Evolutionary conservation across 257 asterid species (phyloP), one percentile per base, ranked within the genome.

Genomic region (Gentiana macrophylla): DNA sequence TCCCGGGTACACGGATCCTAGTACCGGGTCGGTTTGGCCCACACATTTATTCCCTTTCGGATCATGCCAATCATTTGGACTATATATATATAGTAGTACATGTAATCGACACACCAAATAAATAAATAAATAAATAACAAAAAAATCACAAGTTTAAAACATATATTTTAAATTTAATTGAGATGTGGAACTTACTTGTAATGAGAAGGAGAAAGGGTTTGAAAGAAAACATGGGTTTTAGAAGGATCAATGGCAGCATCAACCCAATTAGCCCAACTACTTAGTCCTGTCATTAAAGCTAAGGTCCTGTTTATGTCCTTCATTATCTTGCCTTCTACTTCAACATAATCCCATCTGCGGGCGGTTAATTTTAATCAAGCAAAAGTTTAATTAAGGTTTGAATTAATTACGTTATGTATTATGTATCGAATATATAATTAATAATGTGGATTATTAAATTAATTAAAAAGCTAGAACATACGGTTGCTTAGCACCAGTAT

Each of bases 241-340:
- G 47, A 1, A 45, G 74, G 70, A 70, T 64, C 56, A 41, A 64
- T 49, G 4, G 55, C 50, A n/a, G 33, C 8, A 38, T 64, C 62
- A 35, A 59, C 74, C 74, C 74, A 70, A 8, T 8, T 32, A 8
- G 60, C 70, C 74, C 74, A 70, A 1, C 70, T 64, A 1, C 35
- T 50, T 10, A 70, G 52, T 11, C 62, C 74, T 35, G 33, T 53
- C 47, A 35, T 45, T 32, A 63, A 53, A 38, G 70, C 70, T 11
- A 15, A 24, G 3, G 56, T 64, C 11, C 47, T 57, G 43, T 59
- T 52, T 49, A 70, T 48, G 53, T 70, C 74, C 55, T 70, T 63
- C 48, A 12, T 4, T 38, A 64, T 6, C 5, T 49, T 35, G 0
- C 57, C 37, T 34, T 55, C 63, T 6, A 70, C 10, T 55, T 64